Percentiles rank a stretch among this genome's conserved stretches.
Conservation (phyloP, 768 basidiomycete genomes). For the Filobasidium wieringae region DNA sequence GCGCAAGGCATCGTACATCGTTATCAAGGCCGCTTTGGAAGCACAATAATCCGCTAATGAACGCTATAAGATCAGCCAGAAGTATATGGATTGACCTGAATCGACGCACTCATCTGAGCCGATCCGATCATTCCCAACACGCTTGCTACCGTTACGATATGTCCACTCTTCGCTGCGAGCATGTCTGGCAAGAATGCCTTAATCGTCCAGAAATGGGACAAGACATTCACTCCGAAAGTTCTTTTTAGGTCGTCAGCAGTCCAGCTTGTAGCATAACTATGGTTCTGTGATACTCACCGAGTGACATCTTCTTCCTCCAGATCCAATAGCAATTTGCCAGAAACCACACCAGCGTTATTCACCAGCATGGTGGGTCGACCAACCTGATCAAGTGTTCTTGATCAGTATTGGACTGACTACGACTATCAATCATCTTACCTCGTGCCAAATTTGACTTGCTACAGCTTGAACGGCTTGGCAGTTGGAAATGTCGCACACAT, state of each 20-base stretch:
- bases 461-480: constrained; percentile 71
- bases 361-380: constrained; percentile 80
- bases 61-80: too few relatives aligned
- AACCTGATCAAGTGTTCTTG: constrained; percentile 45
- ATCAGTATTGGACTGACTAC: background rate
- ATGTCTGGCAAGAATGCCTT: constrained; percentile 87
- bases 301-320: constrained; percentile 62
- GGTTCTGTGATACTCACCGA: constrained; percentile 48
- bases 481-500: constrained; percentile 83
- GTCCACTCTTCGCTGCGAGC: constrained; percentile 64
- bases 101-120: constrained; percentile 57
- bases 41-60: constrained; percentile 85
- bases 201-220: constrained; percentile 82
- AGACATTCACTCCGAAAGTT: constrained; percentile 76
- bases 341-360: constrained; percentile 90
- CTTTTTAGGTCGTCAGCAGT: constrained; percentile 44
- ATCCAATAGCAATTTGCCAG: constrained; percentile 76
- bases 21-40: constrained; percentile 78
- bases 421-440: too few relatives aligned
- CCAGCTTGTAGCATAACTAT: too few relatives aligned
- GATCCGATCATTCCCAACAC: constrained; percentile 59
- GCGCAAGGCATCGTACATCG: constrained; percentile 69
- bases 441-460: constrained; percentile 60
- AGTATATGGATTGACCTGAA: background rate
- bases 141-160: constrained; percentile 76